Base-by-base conservation (phyloP, 2,329 filamentous ascomycete genomes). In the Coleophoma crateriformis region DNA sequence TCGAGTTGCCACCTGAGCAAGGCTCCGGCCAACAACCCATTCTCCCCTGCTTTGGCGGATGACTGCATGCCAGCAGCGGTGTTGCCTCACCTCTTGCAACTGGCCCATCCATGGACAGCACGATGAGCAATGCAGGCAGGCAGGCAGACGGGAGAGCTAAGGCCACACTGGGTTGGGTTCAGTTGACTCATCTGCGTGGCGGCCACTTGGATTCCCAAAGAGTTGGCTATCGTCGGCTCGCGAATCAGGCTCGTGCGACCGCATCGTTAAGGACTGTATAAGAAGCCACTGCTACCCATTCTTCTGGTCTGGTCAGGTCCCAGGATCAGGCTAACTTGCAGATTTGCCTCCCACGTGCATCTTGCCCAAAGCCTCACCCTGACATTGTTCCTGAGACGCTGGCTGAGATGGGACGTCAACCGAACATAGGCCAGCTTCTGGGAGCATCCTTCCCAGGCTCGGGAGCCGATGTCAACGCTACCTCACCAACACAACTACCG, bases 401-500 rank as follows among this genome's bases (percentile, higher is more conserved):
- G 38, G 50, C 43, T 11, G 34, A 57, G 12, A 52, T 44, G 22
- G 41, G 41, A n/a, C 41, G 41, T 32, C 22, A n/a, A 10, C 22
- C 41, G 17, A 27, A 27, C 11, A 20, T 44, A 5, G 41, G 41
- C 3, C 32, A 20, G 19, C 27, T 44, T 11, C 41, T 44, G n/a
- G 27, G 27, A 12, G n/a, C 19, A 34, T 38, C 22, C 15, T 46
- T 37, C 17, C 20, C 34, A 15, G 22, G 37, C 44, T 32, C 41
- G 19, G 15, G 49, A 20, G 51, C 19, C 38, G 54, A 52, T 39
- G 40, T 17, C 11, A 50, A 54, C 46, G n/a, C 50, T 11, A 49
- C 51, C 20, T 54, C 57, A 11, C 57, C 60, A 17, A 58, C 57
- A 27, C 58, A 53, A 12, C 53, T 62, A 33, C 46, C 49, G 2